Evolutionary conservation across 2,329 filamentous ascomycete genomes (phyloP).

Genomic region (Pyricularia grisea): DNA sequence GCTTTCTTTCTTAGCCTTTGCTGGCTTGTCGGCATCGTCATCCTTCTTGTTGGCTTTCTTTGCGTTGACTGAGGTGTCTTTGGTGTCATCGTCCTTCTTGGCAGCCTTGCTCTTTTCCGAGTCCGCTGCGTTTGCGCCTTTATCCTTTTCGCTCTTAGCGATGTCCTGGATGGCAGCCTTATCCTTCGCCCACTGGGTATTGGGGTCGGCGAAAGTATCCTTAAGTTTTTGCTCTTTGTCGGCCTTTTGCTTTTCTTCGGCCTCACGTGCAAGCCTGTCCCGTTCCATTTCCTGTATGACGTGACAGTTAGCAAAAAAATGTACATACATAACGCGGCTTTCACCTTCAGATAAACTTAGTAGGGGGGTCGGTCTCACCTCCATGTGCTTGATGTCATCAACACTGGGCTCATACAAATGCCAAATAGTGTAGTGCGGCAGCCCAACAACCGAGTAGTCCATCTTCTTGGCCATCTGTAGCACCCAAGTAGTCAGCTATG

Average conservation of each 20-base stretch:
- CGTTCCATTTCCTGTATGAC: conserved; percentile 73
- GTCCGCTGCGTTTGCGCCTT: conserved; percentile 12
- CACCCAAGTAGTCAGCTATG: conserved; percentile 6
- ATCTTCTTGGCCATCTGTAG: conserved; percentile 96
- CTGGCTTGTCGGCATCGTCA: background rate
- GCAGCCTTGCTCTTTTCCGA: conserved; percentile 17
- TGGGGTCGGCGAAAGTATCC: conserved; percentile 68
- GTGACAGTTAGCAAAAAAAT: background rate
- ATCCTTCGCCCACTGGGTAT: conserved; percentile 81
- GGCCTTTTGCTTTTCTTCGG: conserved; percentile 65
- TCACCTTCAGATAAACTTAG: no score
- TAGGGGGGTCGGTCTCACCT: conserved; percentile 36
- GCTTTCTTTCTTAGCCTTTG: background rate
- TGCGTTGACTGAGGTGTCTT: background rate
- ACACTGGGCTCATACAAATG: conserved; percentile 99
- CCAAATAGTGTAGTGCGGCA: conserved; percentile 98
- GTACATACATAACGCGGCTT: background rate
- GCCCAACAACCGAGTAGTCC: conserved; percentile 87
- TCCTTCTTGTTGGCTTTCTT: conserved; percentile 6
- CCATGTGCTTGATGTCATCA: conserved; percentile 96
- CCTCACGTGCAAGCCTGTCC: conserved; percentile 70
- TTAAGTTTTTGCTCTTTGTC: conserved; percentile 71
- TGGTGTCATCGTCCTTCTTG: background rate
- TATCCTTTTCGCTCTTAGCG: conserved; percentile 42
- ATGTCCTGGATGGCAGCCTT: conserved; percentile 69